phyloP scores from a whole-genome alignment of 768 basidiomycete species.

The Podaxis carcinomalis region DNA sequence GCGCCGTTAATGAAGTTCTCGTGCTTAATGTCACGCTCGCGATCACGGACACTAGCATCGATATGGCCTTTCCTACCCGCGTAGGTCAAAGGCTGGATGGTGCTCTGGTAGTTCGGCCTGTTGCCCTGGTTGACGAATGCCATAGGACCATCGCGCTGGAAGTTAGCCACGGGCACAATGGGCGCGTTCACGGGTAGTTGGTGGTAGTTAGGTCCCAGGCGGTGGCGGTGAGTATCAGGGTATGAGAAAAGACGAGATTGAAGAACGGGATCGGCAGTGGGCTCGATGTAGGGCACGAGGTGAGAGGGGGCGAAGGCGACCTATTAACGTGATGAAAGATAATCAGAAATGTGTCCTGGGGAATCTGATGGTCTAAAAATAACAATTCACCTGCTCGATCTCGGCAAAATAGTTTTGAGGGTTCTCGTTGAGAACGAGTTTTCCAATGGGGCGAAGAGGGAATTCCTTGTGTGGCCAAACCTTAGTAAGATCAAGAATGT shows the following conservation, averaged over 20 bases:
- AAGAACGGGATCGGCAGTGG: constrained; percentile 87
- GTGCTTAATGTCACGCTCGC: constrained; percentile 44
- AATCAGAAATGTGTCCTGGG: constrained; percentile 10
- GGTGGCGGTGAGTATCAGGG: constrained; percentile 83
- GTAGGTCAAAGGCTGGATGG: constrained; percentile 70
- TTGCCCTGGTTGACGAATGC: constrained; percentile 74
- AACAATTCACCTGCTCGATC: constrained; percentile 74
- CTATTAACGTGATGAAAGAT: constrained; percentile 3
- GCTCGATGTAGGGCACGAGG: constrained; percentile 82
- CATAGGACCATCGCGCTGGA: constrained; percentile 83
- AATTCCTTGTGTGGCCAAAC: constrained; percentile 85
- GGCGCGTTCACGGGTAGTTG: constrained; percentile 89
- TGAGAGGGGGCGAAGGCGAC: constrained; percentile 88
- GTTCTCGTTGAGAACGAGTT: constrained; percentile 76
- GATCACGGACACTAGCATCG: constrained; percentile 36
- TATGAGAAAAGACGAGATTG: constrained; percentile 96
- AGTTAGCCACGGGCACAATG: constrained; percentile 71
- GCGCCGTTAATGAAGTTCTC: constrained; percentile 75
- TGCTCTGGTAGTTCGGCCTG: constrained; percentile 86
- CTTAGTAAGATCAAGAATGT: constrained; percentile 88
- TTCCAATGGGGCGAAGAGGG: constrained; percentile 88
- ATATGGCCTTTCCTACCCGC: constrained; percentile 40
- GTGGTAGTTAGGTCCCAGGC: constrained; percentile 76
- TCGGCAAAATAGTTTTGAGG: constrained; percentile 90
- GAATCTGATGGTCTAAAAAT: constrained; percentile 15